These are phyloP conservation scores for Kluyveromyces wickerhamii DNA, from an alignment of 805 yeast genomes.

Conservation along the genomic window DNA sequence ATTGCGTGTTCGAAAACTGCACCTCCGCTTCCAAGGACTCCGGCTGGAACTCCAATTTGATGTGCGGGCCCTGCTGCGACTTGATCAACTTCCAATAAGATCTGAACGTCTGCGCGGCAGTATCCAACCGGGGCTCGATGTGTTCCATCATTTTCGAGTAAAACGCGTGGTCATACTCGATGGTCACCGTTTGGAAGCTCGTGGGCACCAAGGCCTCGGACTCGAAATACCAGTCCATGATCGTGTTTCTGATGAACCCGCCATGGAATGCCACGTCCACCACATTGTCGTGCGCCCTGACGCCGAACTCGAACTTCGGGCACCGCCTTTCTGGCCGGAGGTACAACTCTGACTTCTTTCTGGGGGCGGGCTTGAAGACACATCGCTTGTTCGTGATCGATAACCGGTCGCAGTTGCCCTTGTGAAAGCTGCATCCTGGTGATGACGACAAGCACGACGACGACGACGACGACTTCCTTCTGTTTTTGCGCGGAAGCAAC, in stretches of 20 bases:
- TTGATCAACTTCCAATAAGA: constrained; percentile 4
- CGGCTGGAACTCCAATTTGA: constrained; percentile 1
- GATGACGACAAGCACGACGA: not conserved
- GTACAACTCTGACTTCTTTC: constrained; percentile 2
- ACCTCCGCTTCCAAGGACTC: constrained; percentile 2
- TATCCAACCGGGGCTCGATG: not conserved
- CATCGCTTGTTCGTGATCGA: constrained; percentile 1
- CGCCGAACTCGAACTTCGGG: constrained; percentile 5
- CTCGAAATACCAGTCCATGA: constrained; percentile 5
- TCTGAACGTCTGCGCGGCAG: not conserved
- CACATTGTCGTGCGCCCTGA: constrained; percentile 1
- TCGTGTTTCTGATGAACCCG: constrained; percentile 4
- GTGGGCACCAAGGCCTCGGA: not conserved
- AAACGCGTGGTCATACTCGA: constrained; percentile 2
- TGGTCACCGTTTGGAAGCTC: constrained; percentile 2
- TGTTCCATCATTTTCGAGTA: constrained; percentile 2
- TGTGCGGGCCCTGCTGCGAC: constrained; percentile 1
- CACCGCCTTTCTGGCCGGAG: constrained; percentile 5
- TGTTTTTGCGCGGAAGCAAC: not conserved
- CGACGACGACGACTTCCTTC: constrained; percentile 2
- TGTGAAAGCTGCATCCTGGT: too few relatives aligned
- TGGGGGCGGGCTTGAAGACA: constrained; percentile 3
- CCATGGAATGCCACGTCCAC: constrained; percentile 2
- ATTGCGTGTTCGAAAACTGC: not conserved
- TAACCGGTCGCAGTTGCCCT: not conserved